phyloP scores from a whole-genome alignment of 768 basidiomycete species.

The Mycena galopus region DNA sequence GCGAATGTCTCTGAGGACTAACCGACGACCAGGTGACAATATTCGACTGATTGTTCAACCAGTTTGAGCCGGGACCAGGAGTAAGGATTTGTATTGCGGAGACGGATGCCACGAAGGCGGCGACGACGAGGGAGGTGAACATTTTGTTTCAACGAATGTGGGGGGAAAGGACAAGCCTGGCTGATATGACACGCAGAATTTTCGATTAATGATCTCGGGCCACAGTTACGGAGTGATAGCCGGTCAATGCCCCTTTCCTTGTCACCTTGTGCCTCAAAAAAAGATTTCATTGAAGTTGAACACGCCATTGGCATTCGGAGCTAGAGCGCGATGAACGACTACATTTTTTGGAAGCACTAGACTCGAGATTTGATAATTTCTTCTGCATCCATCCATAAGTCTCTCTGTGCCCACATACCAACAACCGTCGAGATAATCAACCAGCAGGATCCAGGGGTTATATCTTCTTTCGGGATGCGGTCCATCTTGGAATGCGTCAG shows the following conservation, averaged over 20 bases:
- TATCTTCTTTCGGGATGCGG: conserved; percentile 15
- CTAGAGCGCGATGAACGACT: background rate
- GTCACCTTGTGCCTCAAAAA: too few species aligned
- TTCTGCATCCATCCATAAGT: conserved; percentile 85
- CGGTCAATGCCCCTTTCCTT: too few species aligned
- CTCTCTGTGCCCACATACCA: conserved; percentile 82
- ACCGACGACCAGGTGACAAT: conserved; percentile 74
- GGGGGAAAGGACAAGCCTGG: conserved; percentile 33
- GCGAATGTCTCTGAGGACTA: too few species aligned
- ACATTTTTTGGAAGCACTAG: conserved; percentile 9
- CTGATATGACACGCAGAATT: background rate
- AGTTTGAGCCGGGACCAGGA: conserved; percentile 62
- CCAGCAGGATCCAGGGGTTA: conserved; percentile 65
- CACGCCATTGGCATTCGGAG: too few species aligned
- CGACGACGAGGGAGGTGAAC: conserved; percentile 55
- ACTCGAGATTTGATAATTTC: conserved; percentile 51
- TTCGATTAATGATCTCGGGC: background rate
- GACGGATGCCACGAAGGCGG: conserved; percentile 68
- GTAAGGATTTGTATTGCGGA: conserved; percentile 73
- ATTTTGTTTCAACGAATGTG: conserved; percentile 47
- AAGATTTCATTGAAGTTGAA: too few species aligned
- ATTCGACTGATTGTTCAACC: conserved; percentile 70
- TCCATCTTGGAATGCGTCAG: conserved; percentile 41
- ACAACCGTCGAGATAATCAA: conserved; percentile 75
- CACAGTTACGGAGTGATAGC: background rate